Conservation (phyloP, 192 early-diverging fungal genomes). For the Gryganskiella cystojenkinii region DNA sequence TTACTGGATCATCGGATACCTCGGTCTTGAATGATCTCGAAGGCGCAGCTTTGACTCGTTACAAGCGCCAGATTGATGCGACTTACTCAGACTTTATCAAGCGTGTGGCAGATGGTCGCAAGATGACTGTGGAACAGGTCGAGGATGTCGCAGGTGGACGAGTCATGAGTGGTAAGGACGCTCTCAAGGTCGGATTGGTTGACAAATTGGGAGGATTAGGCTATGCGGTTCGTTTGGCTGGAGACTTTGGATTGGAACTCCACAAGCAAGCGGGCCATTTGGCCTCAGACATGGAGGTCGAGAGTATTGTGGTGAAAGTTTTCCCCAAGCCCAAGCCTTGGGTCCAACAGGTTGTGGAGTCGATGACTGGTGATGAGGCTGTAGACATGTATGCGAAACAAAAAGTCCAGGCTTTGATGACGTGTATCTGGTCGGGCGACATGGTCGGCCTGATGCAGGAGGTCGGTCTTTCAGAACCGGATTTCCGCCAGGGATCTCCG, state of each 20-base stretch:
- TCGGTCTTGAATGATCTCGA: slow-evolving; percentile 62
- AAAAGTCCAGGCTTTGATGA: slow-evolving; percentile 39
- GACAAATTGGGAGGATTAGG: slow-evolving; percentile 70
- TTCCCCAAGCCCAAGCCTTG: slow-evolving; percentile 57
- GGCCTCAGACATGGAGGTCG: slow-evolving; percentile 31
- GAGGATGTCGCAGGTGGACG: slow-evolving; percentile 70
- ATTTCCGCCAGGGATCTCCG: slow-evolving; percentile 1
- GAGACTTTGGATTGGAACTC: slow-evolving; percentile 43
- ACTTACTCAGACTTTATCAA: slow-evolving; percentile 67
- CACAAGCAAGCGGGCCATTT: slow-evolving; percentile 42
- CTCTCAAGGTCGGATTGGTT: slow-evolving; percentile 65
- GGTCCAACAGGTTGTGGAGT: slow-evolving; percentile 27
- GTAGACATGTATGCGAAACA: slow-evolving; percentile 50
- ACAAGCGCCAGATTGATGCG: slow-evolving; percentile 53
- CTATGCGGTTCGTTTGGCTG: slow-evolving; percentile 57
- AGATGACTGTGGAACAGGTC: slow-evolving; percentile 58
- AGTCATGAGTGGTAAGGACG: slow-evolving; percentile 71
- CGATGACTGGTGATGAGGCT: slow-evolving; percentile 44
- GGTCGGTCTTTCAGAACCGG: slow-evolving; percentile 10
- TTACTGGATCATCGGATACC: slow-evolving; percentile 57
- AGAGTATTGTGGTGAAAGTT: slow-evolving; percentile 57
- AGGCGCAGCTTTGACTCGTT: slow-evolving; percentile 59
- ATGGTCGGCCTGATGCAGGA: slow-evolving; percentile 34
- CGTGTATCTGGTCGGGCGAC: slow-evolving; percentile 28
- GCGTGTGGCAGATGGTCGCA: slow-evolving; percentile 68